Base-by-base conservation (phyloP, 306 rosid species). In the Alnus rubra region DNA sequence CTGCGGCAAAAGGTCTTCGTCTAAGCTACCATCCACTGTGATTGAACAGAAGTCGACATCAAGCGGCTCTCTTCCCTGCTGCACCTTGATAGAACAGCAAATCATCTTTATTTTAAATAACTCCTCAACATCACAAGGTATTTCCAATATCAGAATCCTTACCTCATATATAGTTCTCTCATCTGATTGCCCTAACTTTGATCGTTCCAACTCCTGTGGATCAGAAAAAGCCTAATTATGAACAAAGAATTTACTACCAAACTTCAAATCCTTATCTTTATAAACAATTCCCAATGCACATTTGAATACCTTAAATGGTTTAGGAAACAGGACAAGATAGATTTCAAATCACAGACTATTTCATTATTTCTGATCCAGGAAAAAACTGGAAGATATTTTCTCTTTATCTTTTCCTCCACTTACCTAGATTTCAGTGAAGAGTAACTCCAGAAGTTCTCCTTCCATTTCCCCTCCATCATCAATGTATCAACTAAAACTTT, bases 141-240 rank as follows among this genome's bases (percentile, higher is more conserved):
- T 62, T 76, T 81, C 81, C 13, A 68, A 37, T 39, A 82, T 55
- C 80, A 54, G 74, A 88, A 75, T 74, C 85, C 91, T 88, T 85
- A 91, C 99, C 98, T 93, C 98, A 79, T 91, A 93, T 80, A 95
- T 90, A 72, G 99, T 91, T 82, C 98, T 91, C 86, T 91, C 98
- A n/a, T 93, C 94, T 0, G 94, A 90, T 59, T 93, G 97, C 74
- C 97, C 92, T 48, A 87, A 60, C 82, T 90, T 93, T 11, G 86
- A 71, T n/a, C 81, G 88, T 42, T 86, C 94, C 82, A 90, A 71
- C 71, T 86, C 96, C 99, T 93, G 92, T 77, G 23, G 74, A 76
- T 15, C 48, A 77, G 50, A 80, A 80, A 7, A 79, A 49, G 59
- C 4, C 67, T 44, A 74, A 30, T 74, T 83, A 79, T 63, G 64